Conservation (phyloP, 305 asterid species). For the Fraxinus floribunda region DNA sequence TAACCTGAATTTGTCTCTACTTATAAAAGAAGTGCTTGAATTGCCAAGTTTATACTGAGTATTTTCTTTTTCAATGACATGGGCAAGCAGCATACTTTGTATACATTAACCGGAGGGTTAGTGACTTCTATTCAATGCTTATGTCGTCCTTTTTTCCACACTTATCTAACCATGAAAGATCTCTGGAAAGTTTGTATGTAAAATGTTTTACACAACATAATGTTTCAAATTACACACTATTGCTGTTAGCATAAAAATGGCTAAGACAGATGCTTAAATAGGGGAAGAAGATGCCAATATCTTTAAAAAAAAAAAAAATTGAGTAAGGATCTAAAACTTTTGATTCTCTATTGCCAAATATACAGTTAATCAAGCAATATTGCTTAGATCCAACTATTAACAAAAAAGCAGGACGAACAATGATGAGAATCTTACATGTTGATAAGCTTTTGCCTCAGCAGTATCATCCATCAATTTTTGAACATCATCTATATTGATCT, state of each 20-base stretch:
- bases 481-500: conserved; percentile 73
- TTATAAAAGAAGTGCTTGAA: not conserved
- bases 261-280: not conserved
- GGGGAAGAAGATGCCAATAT: not conserved
- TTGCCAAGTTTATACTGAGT: not conserved
- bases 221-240: not conserved
- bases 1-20: not conserved
- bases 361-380: not conserved
- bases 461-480: conserved; percentile 93
- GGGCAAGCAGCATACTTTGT: not conserved
- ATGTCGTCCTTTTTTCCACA: not conserved
- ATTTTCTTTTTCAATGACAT: not conserved
- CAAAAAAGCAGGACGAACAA: not conserved
- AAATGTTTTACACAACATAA: not conserved
- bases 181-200: not conserved
- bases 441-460: conserved; percentile 93
- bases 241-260: not conserved
- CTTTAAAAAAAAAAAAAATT: not conserved
- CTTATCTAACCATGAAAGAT: not conserved
- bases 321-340: not conserved
- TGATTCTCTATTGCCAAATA: not conserved
- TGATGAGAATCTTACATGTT: conserved; percentile 60
- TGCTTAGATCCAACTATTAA: not conserved
- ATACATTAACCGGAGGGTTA: not conserved
- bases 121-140: not conserved